Evolutionary conservation across 108 stramenopile genomes (phyloP).

Genomic region (Skeletonema potamos): DNA sequence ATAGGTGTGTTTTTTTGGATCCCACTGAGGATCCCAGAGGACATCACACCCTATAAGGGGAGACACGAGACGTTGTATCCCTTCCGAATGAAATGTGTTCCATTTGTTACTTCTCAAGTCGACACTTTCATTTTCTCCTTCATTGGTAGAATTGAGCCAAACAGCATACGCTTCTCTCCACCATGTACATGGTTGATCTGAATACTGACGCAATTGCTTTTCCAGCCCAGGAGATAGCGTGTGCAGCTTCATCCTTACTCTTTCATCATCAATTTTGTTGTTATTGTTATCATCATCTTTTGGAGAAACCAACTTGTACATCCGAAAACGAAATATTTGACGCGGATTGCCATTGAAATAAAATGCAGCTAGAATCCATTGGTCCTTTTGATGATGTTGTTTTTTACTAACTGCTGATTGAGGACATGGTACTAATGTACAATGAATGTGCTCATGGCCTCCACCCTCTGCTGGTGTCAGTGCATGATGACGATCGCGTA

Average conservation of each 20-base stretch:
- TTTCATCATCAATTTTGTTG: neutral
- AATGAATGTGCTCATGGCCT: conserved; percentile 86
- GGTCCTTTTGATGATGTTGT: neutral
- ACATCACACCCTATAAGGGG: conserved; percentile 66
- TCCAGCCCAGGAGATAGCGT: conserved; percentile 63
- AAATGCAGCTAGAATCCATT: conserved; percentile 71
- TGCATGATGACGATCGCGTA: conserved; percentile 58
- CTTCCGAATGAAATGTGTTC: conserved; percentile 18
- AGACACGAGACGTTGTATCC: conserved; percentile 14
- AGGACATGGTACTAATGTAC: conserved; percentile 68
- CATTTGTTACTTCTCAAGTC: too few relatives aligned
- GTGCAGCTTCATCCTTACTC: conserved; percentile 61
- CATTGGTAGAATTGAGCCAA: conserved; percentile 7
- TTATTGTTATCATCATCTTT: neutral
- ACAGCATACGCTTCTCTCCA: conserved; percentile 39
- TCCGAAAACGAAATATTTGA: conserved; percentile 83
- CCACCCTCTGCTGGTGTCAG: conserved; percentile 78
- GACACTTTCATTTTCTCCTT: conserved; percentile 1
- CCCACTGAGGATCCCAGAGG: conserved; percentile 58
- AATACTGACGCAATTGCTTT: conserved; percentile 34
- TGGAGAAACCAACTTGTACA: conserved; percentile 53
- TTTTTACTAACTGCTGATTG: neutral
- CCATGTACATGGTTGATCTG: conserved; percentile 29
- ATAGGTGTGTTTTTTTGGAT: conserved; percentile 70
- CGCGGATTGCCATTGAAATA: conserved; percentile 82